phyloP scores from a whole-genome alignment of 169 alveolate species.

The Miamiensis avidus region DNA sequence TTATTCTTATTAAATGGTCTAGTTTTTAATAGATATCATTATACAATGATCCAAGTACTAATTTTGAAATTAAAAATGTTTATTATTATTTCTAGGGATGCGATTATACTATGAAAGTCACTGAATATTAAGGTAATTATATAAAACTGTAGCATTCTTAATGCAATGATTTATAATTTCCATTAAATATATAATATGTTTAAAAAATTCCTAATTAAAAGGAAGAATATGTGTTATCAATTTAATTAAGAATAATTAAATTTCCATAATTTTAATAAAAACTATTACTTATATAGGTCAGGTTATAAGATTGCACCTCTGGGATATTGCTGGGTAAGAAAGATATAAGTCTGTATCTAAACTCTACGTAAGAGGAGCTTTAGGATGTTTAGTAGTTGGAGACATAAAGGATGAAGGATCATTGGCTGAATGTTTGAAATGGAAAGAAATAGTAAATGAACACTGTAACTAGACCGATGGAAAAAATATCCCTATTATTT shows the following conservation, averaged over 20 bases:
- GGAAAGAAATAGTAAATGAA: slow-evolving; percentile 39
- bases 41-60: too few species aligned
- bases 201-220: too few species aligned
- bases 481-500: slow-evolving; percentile 18
- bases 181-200: too few species aligned
- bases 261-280: not conserved
- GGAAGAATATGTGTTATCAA: too few species aligned
- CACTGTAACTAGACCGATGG: slow-evolving; percentile 24
- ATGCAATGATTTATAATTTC: not conserved
- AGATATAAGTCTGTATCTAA: slow-evolving; percentile 37
- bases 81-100: slow-evolving; percentile 26
- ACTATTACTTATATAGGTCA: slow-evolving; percentile 6
- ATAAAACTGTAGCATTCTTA: not conserved
- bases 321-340: slow-evolving; percentile 44
- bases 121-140: slow-evolving; percentile 1
- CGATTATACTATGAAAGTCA: slow-evolving; percentile 37
- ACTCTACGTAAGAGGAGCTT: slow-evolving; percentile 44
- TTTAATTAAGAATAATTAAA: too few species aligned
- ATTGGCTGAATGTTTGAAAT: slow-evolving; percentile 27
- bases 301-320: slow-evolving; percentile 24
- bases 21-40: not conserved
- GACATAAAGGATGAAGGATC: slow-evolving; percentile 35
- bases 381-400: slow-evolving; percentile 29
- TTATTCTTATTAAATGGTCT: not conserved
- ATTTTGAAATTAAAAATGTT: too few species aligned